Conservation (phyloP, 108 stramenopile genomes). For the Conticribra weissflogii region DNA sequence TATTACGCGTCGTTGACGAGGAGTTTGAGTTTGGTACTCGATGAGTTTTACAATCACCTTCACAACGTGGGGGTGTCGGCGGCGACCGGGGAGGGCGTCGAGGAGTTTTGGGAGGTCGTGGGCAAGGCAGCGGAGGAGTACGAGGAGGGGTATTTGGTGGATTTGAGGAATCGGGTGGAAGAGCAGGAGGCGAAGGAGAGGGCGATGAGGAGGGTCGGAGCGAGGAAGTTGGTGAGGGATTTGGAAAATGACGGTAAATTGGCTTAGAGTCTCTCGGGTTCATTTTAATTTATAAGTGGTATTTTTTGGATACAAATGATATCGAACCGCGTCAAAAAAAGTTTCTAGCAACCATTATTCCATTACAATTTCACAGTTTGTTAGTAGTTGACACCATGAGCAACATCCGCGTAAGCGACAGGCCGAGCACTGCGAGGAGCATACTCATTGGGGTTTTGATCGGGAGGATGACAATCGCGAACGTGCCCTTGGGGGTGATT, state of each 20-base stretch:
- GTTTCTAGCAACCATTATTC: too few species aligned
- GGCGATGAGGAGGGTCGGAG: slow-evolving; percentile 60
- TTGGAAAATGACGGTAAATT: slow-evolving; percentile 43
- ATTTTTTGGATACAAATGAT: too few species aligned
- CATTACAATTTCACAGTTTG: too few species aligned
- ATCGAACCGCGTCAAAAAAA: too few species aligned
- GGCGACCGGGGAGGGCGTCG: slow-evolving; percentile 93
- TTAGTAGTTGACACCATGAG: too few species aligned
- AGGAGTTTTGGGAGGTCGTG: slow-evolving; percentile 86
- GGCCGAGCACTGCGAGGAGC: too few species aligned
- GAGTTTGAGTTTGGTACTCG: slow-evolving; percentile 91
- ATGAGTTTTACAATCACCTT: slow-evolving; percentile 96
- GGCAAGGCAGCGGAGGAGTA: slow-evolving; percentile 82
- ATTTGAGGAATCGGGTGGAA: slow-evolving; percentile 82
- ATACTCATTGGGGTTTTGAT: too few species aligned
- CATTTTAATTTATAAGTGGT: too few species aligned
- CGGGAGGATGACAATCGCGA: too few species aligned
- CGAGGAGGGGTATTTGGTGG: slow-evolving; percentile 85
- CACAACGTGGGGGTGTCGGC: slow-evolving; percentile 90
- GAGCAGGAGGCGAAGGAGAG: slow-evolving; percentile 76
- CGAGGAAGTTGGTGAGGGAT: slow-evolving; percentile 64
- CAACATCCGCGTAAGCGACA: too few species aligned
- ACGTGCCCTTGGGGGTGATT: too few species aligned
- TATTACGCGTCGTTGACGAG: slow-evolving; percentile 94
- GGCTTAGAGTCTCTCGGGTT: background rate